A percentile compares a stretch with the other conserved stretches of the same genome.
Evolutionary conservation across 805 yeast species (phyloP).

Genomic region (Pichia californica): DNA sequence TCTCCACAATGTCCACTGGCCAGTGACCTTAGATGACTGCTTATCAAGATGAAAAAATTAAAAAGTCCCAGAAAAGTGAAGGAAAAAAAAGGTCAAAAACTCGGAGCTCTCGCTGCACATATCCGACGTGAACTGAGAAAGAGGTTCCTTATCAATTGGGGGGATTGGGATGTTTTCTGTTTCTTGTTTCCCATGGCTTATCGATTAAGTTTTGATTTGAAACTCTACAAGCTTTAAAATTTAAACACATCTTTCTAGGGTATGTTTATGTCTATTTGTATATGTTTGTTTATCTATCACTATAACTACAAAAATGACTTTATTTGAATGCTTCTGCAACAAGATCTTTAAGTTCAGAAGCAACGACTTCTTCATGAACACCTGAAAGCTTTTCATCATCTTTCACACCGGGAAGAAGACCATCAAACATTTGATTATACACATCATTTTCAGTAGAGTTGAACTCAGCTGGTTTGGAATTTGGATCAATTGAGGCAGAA

Average conservation of each 20-base stretch:
- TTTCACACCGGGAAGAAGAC: slow-evolving; percentile 2
- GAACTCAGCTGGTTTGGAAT: not conserved
- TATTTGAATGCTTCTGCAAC: slow-evolving; percentile 31
- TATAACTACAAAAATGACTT: too few relatives aligned
- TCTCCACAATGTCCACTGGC: too few relatives aligned
- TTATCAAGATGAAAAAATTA: not conserved
- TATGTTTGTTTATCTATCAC: not conserved
- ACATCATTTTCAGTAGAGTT: slow-evolving; percentile 12
- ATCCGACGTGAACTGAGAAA: slow-evolving; percentile 2
- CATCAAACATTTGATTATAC: slow-evolving; percentile 21
- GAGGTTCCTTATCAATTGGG: too few relatives aligned
- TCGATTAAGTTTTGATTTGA: too few relatives aligned
- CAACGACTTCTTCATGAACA: slow-evolving; percentile 16
- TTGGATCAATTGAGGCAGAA: not conserved
- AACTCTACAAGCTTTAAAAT: too few relatives aligned
- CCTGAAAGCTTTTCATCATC: not conserved
- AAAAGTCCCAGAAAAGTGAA: not conserved
- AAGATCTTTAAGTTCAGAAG: slow-evolving; percentile 27
- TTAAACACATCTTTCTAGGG: too few relatives aligned
- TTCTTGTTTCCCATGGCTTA: too few relatives aligned
- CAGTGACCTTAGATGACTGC: too few relatives aligned
- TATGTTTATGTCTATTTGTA: too few relatives aligned
- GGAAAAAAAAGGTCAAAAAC: not conserved
- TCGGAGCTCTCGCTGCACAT: slow-evolving; percentile 7
- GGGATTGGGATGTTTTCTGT: too few relatives aligned